These are phyloP conservation scores for Penicillium sp. DNA, from an alignment of 2,329 filamentous ascomycete genomes.

Conservation along the genomic window DNA sequence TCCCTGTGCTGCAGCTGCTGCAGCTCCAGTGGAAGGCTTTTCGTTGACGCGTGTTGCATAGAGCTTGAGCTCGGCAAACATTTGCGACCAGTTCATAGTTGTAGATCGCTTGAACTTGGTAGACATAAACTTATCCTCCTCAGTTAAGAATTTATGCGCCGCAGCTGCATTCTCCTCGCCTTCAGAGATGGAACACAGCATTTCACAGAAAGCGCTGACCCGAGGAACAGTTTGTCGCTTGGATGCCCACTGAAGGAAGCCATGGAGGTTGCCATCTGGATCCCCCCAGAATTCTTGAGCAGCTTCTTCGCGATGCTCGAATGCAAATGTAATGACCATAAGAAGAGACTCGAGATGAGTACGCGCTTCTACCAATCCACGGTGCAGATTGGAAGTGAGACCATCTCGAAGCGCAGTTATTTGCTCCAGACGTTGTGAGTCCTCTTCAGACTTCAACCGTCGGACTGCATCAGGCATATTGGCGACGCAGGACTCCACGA, in stretches of 20 bases:
- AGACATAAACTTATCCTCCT: conserved; percentile 73
- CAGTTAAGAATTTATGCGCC: conserved; percentile 85
- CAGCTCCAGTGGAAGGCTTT: conserved; percentile 53
- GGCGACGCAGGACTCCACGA: conserved; percentile 89
- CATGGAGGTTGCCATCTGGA: conserved; percentile 86
- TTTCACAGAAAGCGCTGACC: conserved; percentile 94
- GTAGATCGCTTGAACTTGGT: conserved; percentile 79
- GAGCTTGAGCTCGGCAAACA: conserved; percentile 84
- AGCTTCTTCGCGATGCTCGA: conserved; percentile 80
- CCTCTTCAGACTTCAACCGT: conserved; percentile 82
- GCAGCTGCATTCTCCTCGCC: conserved; percentile 79
- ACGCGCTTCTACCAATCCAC: conserved; percentile 43
- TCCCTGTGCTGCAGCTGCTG: conserved; percentile 51
- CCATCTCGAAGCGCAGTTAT: conserved; percentile 49
- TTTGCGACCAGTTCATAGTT: conserved; percentile 89
- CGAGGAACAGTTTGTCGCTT: conserved; percentile 92
- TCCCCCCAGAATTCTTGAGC: conserved; percentile 90
- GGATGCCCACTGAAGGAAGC: conserved; percentile 97
- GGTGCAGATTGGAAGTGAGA: conserved; percentile 41
- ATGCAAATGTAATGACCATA: conserved; percentile 87
- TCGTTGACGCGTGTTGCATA: conserved; percentile 79
- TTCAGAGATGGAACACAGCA: conserved; percentile 84
- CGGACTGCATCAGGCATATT: conserved; percentile 93
- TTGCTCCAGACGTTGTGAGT: conserved; percentile 66
- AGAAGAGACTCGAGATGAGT: conserved; percentile 84